A percentile compares a stretch with the other conserved stretches of the same genome.
Conservation (phyloP, 2,329 filamentous ascomycete genomes). For the Pseudogymnoascus sp. region DNA sequence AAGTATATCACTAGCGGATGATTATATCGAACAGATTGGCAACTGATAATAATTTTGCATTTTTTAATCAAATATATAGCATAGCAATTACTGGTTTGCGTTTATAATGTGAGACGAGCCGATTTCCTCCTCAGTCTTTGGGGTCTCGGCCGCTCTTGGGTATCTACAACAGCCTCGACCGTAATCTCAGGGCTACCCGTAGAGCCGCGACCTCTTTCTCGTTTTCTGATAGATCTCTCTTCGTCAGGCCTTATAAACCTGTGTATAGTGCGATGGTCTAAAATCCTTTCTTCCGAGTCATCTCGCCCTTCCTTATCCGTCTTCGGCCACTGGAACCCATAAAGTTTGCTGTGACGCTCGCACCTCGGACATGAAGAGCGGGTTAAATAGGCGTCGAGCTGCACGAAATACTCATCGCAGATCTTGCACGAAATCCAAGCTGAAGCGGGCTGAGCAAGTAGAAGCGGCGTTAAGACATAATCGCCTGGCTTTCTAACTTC, state of each 20-base stretch:
- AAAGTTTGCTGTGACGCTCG: constrained; percentile 90
- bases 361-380: constrained; percentile 82
- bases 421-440: constrained; percentile 87
- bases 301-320: constrained; percentile 70
- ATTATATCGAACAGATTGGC: neutral
- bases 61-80: constrained; percentile 4
- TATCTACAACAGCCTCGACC: neutral
- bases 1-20: neutral
- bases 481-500: constrained; percentile 57
- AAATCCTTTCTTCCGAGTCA: constrained; percentile 59
- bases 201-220: constrained; percentile 11
- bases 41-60: neutral
- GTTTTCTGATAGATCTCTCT: constrained; percentile 37
- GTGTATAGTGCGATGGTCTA: constrained; percentile 83
- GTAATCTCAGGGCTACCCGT: neutral
- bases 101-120: constrained; percentile 3
- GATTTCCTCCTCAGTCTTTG: neutral
- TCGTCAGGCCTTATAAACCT: constrained; percentile 70
- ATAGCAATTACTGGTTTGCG: neutral
- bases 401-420: constrained; percentile 76
- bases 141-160: neutral
- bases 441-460: constrained; percentile 67
- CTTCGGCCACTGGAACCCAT: constrained; percentile 94
- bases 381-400: constrained; percentile 81
- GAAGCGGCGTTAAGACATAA: constrained; percentile 71